Conservation (phyloP, 148 eudicot genomes). For the Mesembryanthemum crystallinum region DNA sequence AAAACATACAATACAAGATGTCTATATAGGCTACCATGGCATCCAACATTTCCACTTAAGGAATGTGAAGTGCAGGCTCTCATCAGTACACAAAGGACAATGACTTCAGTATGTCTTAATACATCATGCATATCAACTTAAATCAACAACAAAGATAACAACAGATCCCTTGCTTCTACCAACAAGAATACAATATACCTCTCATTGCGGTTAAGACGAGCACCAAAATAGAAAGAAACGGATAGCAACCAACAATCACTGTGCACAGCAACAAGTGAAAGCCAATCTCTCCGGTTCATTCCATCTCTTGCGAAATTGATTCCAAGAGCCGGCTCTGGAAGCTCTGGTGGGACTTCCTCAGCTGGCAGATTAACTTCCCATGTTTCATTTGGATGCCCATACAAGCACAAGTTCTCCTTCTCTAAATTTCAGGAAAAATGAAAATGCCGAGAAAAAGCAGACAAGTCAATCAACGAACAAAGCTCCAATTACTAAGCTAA, state of each 20-base stretch:
- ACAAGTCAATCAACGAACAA: constrained; percentile 8
- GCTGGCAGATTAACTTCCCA: constrained; percentile 94
- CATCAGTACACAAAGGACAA: not conserved
- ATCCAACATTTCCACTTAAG: not conserved
- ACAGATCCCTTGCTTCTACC: not conserved
- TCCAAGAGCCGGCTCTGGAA: constrained; percentile 95
- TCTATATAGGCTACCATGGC: not conserved
- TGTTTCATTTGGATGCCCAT: constrained; percentile 68
- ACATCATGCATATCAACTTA: not conserved
- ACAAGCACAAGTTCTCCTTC: constrained; percentile 83
- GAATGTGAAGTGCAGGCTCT: not conserved
- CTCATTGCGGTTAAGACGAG: constrained; percentile 67
- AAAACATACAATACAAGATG: not conserved
- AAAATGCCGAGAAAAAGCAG: constrained; percentile 1
- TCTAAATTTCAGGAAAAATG: constrained; percentile 34
- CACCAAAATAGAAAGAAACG: constrained; percentile 85
- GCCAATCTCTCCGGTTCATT: constrained; percentile 85
- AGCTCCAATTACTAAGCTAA: constrained; percentile 7
- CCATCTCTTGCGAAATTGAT: constrained; percentile 93
- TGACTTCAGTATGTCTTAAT: not conserved
- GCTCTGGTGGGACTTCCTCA: constrained; percentile 93
- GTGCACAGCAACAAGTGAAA: constrained; percentile 79
- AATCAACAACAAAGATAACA: not conserved
- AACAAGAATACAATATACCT: constrained; percentile 40
- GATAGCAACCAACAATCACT: constrained; percentile 91